Percentiles rank a stretch among this genome's conserved stretches.
phyloP scores from a whole-genome alignment of 192 early-diverging fungal genomes.

The Coemansia sp. region DNA sequence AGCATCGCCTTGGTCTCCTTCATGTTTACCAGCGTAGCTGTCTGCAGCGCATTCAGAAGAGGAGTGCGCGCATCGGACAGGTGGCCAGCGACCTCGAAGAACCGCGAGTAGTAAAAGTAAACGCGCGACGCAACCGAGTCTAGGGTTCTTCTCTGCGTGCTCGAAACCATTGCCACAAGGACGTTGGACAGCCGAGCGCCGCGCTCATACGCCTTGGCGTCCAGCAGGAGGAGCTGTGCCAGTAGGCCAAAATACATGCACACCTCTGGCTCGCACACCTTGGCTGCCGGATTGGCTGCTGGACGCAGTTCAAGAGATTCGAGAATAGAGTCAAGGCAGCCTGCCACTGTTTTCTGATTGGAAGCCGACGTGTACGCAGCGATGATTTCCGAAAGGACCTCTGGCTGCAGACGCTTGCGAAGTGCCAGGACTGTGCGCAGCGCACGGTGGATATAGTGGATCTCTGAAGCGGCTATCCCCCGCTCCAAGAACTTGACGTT shows the following conservation, averaged over 20 bases:
- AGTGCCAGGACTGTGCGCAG: conserved; percentile 77
- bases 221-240: conserved; percentile 79
- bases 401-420: conserved; percentile 73
- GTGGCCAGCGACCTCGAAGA: conserved; percentile 75
- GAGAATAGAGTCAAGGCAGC: conserved; percentile 20
- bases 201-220: conserved; percentile 68
- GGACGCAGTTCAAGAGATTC: conserved; percentile 16
- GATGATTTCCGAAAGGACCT: conserved; percentile 63
- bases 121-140: conserved; percentile 87
- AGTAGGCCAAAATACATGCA: conserved; percentile 84
- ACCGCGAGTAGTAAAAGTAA: conserved; percentile 92
- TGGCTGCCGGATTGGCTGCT: conserved; percentile 15
- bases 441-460: conserved; percentile 86
- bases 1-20: conserved; percentile 85
- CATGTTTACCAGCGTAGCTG: conserved; percentile 87
- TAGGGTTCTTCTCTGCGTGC: conserved; percentile 82
- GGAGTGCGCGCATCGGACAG: conserved; percentile 75
- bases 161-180: conserved; percentile 63
- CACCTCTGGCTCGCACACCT: conserved; percentile 68
- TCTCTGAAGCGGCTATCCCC: conserved; percentile 79
- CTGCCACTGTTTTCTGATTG: conserved; percentile 22
- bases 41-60: conserved; percentile 82
- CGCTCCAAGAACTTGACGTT: conserved; percentile 81
- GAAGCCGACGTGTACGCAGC: conserved; percentile 42
- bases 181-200: conserved; percentile 68